Conservation (phyloP, 495 filamentous ascomycete genomes). For the Cladorrhinum samala region DNA sequence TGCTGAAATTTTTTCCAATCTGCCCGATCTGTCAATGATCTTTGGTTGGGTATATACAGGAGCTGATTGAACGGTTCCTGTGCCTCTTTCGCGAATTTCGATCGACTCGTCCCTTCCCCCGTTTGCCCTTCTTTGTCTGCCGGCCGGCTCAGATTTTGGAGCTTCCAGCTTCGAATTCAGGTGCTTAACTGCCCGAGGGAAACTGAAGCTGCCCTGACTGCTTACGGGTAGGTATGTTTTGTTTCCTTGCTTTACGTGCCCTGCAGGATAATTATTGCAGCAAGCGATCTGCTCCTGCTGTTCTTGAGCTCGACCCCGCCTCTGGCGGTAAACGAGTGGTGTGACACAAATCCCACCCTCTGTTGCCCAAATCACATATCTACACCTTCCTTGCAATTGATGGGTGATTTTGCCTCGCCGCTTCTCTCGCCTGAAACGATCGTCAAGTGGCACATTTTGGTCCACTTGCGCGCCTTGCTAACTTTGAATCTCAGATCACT, state of each 20-base stretch:
- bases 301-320: not conserved
- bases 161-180: too few relatives aligned
- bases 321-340: not conserved
- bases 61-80: too few relatives aligned
- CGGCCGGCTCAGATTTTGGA: too few relatives aligned
- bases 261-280: not conserved
- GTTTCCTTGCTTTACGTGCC: not conserved
- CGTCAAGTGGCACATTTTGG: not conserved
- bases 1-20: not conserved
- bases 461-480: too few relatives aligned
- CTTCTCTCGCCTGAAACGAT: not conserved
- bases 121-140: too few relatives aligned
- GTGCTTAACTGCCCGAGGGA: too few relatives aligned
- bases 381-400: too few relatives aligned
- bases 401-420: not conserved
- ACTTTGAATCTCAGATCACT: not conserved
- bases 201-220: too few relatives aligned
- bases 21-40: not conserved
- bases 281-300: not conserved
- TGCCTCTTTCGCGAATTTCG: too few relatives aligned
- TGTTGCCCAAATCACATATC: too few relatives aligned
- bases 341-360: not conserved
- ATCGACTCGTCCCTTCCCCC: too few relatives aligned
- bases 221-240: not conserved
- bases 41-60: too few relatives aligned